Evolutionary conservation across 305 asterid genomes (phyloP), one percentile per base, ranked within the genome.

Genomic region (Fraxinus floribunda): DNA sequence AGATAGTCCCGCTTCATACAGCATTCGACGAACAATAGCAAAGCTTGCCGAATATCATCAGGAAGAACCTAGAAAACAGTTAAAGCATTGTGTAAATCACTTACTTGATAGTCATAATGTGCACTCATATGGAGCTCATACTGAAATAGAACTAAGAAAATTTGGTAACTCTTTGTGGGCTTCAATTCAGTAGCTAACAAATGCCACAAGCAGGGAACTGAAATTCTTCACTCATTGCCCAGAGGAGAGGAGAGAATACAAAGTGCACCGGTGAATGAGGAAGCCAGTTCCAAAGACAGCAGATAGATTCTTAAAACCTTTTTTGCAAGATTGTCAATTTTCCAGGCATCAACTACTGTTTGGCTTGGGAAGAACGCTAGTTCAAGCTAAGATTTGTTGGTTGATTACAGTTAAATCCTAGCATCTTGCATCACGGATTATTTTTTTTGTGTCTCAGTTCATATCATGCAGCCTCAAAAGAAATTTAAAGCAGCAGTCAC

Each of bases 1-100:
- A 96, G 90, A 88, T 96, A 96, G 85, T 96, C 98, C 44, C 98
- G 92, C 83, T 86, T 90, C 92, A 88, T 88, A 77, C 98, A 94
- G 89, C 98, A 94, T 1, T 88, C 70, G 10, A 94, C 99, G 15
- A 96, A 79, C 82, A 90, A 22, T 83, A 94, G 83, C 78, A 96
- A 85, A 2, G 98, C 98, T 83, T 88, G 90, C 68, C 94, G 89
- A 62, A 96, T 96, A 86, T 96, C 99, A 78, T 94, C 97, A 8
- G 98, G 98, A 84, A 96, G 97, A 83, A 94, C 91, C 99, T 95
- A 75, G 9, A 22, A 20, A 20, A 83, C 62, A 68, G 46, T 72
- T 3, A 64, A 26, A 16, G 24, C 13, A 7, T 7, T 8, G 77
- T 55, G 84, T 77, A 36, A 80, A 64, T 41, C 82, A 84, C 6